Evolutionary conservation across 257 asterid species (phyloP).

Genomic region (Buddleja alternifolia): DNA sequence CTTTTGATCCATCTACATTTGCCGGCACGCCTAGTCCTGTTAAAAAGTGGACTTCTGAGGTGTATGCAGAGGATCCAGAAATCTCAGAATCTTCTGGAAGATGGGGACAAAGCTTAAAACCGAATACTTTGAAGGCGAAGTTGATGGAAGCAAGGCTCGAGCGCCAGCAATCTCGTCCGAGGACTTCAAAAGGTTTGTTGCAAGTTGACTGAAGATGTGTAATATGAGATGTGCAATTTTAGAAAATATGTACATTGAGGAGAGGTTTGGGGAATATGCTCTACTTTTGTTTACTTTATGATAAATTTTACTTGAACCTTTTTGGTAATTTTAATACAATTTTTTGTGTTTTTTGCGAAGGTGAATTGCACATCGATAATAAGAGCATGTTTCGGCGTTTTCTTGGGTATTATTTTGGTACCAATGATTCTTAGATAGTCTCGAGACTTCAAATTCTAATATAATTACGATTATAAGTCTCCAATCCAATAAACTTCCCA

Average conservation of each 20-base stretch:
- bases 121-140: conserved; percentile 74
- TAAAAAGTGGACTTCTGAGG: conserved; percentile 64
- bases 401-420: too few relatives aligned
- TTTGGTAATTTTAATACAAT: not conserved
- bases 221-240: conserved; percentile 19
- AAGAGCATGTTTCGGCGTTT: too few relatives aligned
- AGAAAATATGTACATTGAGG: conserved; percentile 21
- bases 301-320: not conserved
- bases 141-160: conserved; percentile 83
- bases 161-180: conserved; percentile 46
- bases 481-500: too few relatives aligned
- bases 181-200: conserved; percentile 43
- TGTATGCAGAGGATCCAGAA: conserved; percentile 35
- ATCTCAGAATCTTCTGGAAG: conserved; percentile 45
- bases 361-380: too few relatives aligned
- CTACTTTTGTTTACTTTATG: not conserved
- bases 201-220: conserved; percentile 23
- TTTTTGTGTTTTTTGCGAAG: not conserved
- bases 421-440: too few relatives aligned
- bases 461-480: too few relatives aligned
- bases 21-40: conserved; percentile 58
- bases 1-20: conserved; percentile 51
- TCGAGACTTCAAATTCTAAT: too few relatives aligned
- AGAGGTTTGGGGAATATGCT: not conserved
- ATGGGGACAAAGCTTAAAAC: conserved; percentile 43